Percentiles rank a stretch among this genome's conserved stretches.
Conservation (phyloP, 2,329 filamentous ascomycete genomes). For the Exophiala sp. region DNA sequence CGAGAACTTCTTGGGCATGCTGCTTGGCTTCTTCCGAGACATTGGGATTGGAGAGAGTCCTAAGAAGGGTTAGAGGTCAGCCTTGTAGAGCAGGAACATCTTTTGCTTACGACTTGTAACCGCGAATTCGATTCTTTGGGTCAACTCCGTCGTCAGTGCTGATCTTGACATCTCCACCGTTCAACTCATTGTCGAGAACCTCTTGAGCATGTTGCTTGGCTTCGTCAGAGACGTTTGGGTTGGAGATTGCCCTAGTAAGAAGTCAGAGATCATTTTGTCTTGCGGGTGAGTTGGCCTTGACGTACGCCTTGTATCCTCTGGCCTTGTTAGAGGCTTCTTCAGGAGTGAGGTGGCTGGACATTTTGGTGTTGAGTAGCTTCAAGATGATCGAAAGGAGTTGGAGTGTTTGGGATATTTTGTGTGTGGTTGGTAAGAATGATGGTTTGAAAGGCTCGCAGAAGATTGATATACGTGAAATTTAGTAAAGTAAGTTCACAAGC, state of each 20-base stretch:
- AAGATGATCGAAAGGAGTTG: too few relatives aligned
- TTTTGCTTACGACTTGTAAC: conserved; percentile 24
- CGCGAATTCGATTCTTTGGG: conserved; percentile 16
- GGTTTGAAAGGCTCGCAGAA: too few relatives aligned
- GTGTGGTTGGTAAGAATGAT: too few relatives aligned
- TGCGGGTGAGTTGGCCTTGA: not conserved
- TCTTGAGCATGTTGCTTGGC: conserved; percentile 30
- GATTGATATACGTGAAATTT: too few relatives aligned
- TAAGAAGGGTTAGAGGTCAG: not conserved
- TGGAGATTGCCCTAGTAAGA: conserved; percentile 4
- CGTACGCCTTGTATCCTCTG: conserved; percentile 17
- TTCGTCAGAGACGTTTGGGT: conserved; percentile 26
- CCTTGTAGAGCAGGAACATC: not conserved
- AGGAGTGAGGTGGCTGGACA: not conserved
- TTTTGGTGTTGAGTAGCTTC: not conserved
- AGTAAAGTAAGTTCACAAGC: too few relatives aligned
- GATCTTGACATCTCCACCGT: conserved; percentile 1
- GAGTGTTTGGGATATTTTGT: too few relatives aligned
- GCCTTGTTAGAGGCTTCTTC: conserved; percentile 10
- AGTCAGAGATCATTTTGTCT: not conserved
- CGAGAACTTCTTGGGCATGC: conserved; percentile 28
- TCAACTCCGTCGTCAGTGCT: conserved; percentile 13
- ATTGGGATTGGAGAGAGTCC: conserved; percentile 24
- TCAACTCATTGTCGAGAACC: conserved; percentile 26
- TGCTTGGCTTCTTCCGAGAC: conserved; percentile 29